Percentiles rank a stretch among this genome's conserved stretches.
Conservation (phyloP, 306 rosid genomes). For the Gynostemma pentaphyllum region DNA sequence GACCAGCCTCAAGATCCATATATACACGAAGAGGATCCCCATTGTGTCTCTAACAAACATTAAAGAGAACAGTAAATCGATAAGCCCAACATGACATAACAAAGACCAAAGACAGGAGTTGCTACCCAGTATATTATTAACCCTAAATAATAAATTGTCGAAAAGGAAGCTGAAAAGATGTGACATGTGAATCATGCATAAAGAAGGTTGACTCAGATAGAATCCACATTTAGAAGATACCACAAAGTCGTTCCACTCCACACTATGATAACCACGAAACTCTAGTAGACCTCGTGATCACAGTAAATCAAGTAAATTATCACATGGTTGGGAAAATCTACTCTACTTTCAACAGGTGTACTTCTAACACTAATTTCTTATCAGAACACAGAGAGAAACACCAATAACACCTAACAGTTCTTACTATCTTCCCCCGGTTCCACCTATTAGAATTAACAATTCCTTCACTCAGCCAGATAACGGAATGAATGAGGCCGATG, state of each 20-base stretch:
- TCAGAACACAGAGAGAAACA: neutral
- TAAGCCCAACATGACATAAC: constrained; percentile 2
- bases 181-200: neutral
- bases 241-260: neutral
- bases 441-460: neutral
- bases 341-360: neutral
- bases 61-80: neutral
- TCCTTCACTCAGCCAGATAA: neutral
- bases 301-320: neutral
- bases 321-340: neutral
- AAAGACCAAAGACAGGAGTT: neutral
- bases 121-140: neutral
- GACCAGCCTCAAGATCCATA: constrained; percentile 90
- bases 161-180: neutral
- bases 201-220: neutral
- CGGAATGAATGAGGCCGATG: neutral
- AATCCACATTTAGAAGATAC: neutral
- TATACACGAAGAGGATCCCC: constrained; percentile 79
- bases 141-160: neutral
- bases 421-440: neutral
- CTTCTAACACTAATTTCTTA: neutral
- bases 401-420: neutral
- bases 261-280: neutral
- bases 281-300: neutral
- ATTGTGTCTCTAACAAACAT: constrained; percentile 36